Percentiles rank a stretch among this genome's conserved stretches.
These are phyloP conservation scores for Yamadazyma conglobata DNA, from an alignment of 1,139 yeast species.

Conservation along the genomic window DNA sequence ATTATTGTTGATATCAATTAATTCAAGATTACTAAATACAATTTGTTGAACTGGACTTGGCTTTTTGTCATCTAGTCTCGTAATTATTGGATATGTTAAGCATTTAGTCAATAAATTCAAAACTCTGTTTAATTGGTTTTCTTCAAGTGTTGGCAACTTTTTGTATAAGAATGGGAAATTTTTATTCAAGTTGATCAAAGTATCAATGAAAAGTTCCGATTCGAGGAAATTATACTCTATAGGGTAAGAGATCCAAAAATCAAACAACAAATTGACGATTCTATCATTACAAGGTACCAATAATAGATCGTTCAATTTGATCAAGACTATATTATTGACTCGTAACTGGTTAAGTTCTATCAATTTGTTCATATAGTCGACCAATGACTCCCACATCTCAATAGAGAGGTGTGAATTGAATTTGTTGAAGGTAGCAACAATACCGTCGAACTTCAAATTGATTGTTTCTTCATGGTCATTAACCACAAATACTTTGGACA, in stretches of 20 bases:
- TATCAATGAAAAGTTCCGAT: slow-evolving; percentile 51
- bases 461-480: slow-evolving; percentile 57
- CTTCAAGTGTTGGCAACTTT: slow-evolving; percentile 19
- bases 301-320: slow-evolving; percentile 48
- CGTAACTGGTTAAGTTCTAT: slow-evolving; percentile 41
- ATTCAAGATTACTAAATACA: slow-evolving; percentile 37
- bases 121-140: slow-evolving; percentile 35
- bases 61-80: slow-evolving; percentile 37
- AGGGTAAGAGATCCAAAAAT: slow-evolving; percentile 61
- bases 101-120: slow-evolving; percentile 53
- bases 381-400: slow-evolving; percentile 49
- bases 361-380: slow-evolving; percentile 44
- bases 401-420: slow-evolving; percentile 21
- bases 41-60: slow-evolving; percentile 56
- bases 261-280: slow-evolving; percentile 44
- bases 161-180: slow-evolving; percentile 47
- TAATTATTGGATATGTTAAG: slow-evolving; percentile 63
- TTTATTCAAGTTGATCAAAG: slow-evolving; percentile 48
- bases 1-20: slow-evolving; percentile 25
- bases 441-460: slow-evolving; percentile 55
- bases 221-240: slow-evolving; percentile 57
- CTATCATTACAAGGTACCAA: slow-evolving; percentile 11
- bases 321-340: slow-evolving; percentile 50
- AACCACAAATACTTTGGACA: slow-evolving; percentile 29
- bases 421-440: slow-evolving; percentile 48